phyloP scores from a whole-genome alignment of 164 flowering plant genomes.

The Aristolochia fimbriata region DNA sequence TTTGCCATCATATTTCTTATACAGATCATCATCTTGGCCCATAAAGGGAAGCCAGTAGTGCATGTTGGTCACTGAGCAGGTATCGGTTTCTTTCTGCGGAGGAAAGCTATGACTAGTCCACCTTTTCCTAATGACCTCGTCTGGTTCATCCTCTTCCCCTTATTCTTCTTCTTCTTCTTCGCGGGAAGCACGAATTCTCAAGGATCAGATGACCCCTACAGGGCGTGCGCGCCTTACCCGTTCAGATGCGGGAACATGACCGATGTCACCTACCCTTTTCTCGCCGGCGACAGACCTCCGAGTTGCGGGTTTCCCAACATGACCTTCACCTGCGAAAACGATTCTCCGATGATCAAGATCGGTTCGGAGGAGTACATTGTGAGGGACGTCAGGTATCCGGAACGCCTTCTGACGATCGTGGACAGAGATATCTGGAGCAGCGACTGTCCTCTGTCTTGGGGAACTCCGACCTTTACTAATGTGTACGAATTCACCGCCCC shows the following conservation, averaged over 20 bases:
- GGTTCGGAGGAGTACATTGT: not conserved
- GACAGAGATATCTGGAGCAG: not conserved
- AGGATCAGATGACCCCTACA: not conserved
- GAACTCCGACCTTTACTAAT: not conserved
- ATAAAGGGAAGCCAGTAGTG: too few species aligned
- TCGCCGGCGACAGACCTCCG: not conserved
- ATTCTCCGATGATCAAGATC: not conserved
- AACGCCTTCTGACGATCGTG: not conserved
- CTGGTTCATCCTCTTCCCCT: not conserved
- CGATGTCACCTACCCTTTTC: constrained; percentile 3
- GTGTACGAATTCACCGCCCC: not conserved
- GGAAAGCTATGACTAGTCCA: not conserved
- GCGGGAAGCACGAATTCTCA: not conserved
- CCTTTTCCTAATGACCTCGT: not conserved
- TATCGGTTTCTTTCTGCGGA: too few species aligned
- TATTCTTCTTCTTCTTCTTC: not conserved
- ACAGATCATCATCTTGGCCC: too few species aligned
- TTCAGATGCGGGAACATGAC: constrained; percentile 2
- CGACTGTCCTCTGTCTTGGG: not conserved
- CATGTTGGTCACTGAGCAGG: too few species aligned
- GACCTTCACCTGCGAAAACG: not conserved
- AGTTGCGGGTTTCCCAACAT: not conserved
- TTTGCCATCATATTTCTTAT: too few species aligned
- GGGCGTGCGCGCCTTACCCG: not conserved
- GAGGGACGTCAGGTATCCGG: not conserved